A percentile compares a stretch with the other conserved stretches of the same genome.
Conservation (phyloP, 1,139 yeast genomes). For the Hemisphaericaspora subhashii region DNA sequence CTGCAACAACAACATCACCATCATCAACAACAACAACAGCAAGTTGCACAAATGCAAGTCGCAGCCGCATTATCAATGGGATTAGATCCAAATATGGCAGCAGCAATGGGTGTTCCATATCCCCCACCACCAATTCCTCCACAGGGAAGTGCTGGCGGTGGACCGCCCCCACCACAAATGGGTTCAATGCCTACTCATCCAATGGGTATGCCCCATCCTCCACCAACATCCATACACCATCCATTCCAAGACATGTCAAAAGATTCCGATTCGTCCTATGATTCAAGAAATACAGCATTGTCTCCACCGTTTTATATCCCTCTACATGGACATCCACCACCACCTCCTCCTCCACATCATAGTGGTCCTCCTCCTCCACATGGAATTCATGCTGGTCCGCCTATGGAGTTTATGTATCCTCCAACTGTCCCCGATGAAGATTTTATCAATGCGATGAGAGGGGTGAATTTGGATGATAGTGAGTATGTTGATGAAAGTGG, state of each 20-base stretch:
- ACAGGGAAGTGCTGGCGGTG: slow-evolving; percentile 8
- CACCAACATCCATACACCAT: slow-evolving; percentile 8
- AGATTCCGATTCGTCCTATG: slow-evolving; percentile 1
- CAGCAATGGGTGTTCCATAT: slow-evolving; percentile 27
- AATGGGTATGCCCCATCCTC: slow-evolving; percentile 16
- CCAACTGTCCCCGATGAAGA: slow-evolving; percentile 13
- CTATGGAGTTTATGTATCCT: slow-evolving; percentile 6
- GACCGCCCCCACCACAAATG: slow-evolving; percentile 12
- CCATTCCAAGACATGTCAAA: slow-evolving; percentile 6
- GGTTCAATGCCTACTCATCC: slow-evolving; percentile 4
- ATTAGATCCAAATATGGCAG: slow-evolving; percentile 33
- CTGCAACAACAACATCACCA: slow-evolving; percentile 25
- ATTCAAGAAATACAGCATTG: neutral
- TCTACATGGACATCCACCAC: slow-evolving; percentile 5
- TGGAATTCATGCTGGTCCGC: slow-evolving; percentile 5
- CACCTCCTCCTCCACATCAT: slow-evolving; percentile 1
- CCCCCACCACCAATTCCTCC: slow-evolving; percentile 20
- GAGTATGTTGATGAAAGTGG: neutral
- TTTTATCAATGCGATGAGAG: slow-evolving; percentile 19
- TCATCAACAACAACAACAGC: slow-evolving; percentile 7
- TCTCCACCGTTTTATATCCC: slow-evolving; percentile 6
- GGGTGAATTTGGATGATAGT: slow-evolving; percentile 17
- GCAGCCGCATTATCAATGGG: slow-evolving; percentile 40
- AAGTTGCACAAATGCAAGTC: slow-evolving; percentile 36
- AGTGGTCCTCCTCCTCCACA: slow-evolving; percentile 2